Base-by-base conservation (phyloP, 1,139 yeast species). In the Yamadazyma pseudoaaseri region DNA sequence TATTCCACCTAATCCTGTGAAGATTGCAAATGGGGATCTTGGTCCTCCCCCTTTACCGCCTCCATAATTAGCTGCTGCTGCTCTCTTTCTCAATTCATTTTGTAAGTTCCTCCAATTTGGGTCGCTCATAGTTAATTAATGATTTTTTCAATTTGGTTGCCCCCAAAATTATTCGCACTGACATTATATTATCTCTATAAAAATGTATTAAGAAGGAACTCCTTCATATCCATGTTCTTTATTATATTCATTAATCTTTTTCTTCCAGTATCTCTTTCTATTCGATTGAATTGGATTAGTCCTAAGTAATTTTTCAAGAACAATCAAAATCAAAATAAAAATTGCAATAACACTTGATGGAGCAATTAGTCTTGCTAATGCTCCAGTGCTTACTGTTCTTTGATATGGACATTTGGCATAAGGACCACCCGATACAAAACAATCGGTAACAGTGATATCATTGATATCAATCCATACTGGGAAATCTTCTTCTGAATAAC, bases 381-480 rank as follows among this genome's bases (percentile, higher is more conserved):
- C 76, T 32, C 78, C 66, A 26, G 65, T 65, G 9, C 81, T 66
- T 15, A 79, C 68, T 1, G 73, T 70, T 34, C 61, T 64, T 38
- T 76, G 77, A 52, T 89, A 90, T 0, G 96, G 96, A 54, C 98
- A 90, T 21, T 62, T 58, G 0, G 94, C 82, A 41, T 76, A 71
- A 0, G 90, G 79, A 0, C 96, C 96, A 2, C 95, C 97, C 1
- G 79, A 60, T 2, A 89, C 90, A 89, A 94, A 90, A 54, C 98
- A 90, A 35, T 79, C 73, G 12, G 73, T 59, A 5, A 80, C 79
- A 0, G 87, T 75, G 12, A 92, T 70, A 20, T 92, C 87, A 54
- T 92, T 92, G 43, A 89, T 48, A 55, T 89, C 92, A 3, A 89
- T 75, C 97, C 97, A 92, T 0, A 82, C 66, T 0, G 74, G 71